Evolutionary conservation across 345 rosid genomes (phyloP).

Genomic region (Hirschfeldia incana): DNA sequence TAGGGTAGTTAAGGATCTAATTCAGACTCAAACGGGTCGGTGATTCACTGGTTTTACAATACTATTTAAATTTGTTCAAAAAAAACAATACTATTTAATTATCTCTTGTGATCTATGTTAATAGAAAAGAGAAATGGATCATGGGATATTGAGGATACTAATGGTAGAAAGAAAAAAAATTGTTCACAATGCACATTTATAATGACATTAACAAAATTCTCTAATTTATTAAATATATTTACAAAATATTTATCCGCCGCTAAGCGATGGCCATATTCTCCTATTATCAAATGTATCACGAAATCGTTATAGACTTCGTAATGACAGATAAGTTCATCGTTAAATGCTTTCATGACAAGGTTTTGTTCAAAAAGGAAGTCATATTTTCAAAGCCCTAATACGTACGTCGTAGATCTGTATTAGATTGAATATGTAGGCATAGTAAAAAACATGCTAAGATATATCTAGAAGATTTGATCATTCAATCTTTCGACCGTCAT

Average conservation of each 20-base stretch:
- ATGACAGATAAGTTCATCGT: no score
- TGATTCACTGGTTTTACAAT: not conserved
- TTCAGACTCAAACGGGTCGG: not conserved
- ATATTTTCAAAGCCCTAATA: not conserved
- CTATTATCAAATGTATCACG: no score
- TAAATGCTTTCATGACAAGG: no score
- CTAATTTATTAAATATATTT: not conserved
- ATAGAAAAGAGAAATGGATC: not conserved
- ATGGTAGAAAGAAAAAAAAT: not conserved
- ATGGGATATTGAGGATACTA: not conserved
- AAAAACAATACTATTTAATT: not conserved
- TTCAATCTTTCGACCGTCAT: not conserved
- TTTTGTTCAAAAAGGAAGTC: no score
- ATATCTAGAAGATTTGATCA: not conserved
- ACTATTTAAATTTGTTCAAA: not conserved
- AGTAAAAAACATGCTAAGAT: not conserved
- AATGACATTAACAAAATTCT: not conserved
- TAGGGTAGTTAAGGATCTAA: not conserved
- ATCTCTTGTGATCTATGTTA: not conserved
- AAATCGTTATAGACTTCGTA: no score
- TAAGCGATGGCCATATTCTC: no score
- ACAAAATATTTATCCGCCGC: no score
- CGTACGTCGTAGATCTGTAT: not conserved
- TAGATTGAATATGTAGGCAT: not conserved
- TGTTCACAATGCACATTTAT: not conserved